These are phyloP conservation scores for Piper longum DNA, from an alignment of 164 flowering plant species.

Conservation along the genomic window DNA sequence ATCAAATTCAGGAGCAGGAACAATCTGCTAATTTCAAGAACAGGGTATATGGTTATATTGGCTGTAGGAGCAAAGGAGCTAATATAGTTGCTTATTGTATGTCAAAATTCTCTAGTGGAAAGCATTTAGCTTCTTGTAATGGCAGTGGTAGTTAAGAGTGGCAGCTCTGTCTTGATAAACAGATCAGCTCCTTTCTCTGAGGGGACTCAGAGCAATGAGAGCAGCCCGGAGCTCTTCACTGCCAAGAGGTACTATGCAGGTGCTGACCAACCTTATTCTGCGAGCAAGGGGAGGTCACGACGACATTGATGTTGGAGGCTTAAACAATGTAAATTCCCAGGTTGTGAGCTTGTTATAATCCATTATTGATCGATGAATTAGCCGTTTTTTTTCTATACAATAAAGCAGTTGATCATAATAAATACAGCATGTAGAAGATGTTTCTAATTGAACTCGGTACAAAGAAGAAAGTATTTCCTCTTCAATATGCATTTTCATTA, in stretches of 20 bases:
- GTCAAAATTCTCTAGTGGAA: slow-evolving; percentile 10
- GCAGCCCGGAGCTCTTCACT: slow-evolving; percentile 36
- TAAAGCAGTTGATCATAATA: too few species aligned
- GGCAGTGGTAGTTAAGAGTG: slow-evolving; percentile 3
- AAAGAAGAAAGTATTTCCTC: too few species aligned
- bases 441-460: too few species aligned
- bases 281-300: slow-evolving; percentile 33
- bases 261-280: slow-evolving; percentile 33
- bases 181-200: slow-evolving; percentile 15
- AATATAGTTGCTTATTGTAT: too few species aligned
- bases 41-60: neutral
- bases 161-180: slow-evolving; percentile 12
- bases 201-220: slow-evolving; percentile 5
- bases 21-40: slow-evolving; percentile 14
- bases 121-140: slow-evolving; percentile 6
- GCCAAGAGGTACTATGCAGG: slow-evolving; percentile 45
- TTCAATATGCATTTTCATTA: too few species aligned
- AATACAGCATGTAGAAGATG: too few species aligned
- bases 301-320: slow-evolving; percentile 14
- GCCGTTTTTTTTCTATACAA: too few species aligned
- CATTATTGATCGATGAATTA: too few species aligned
- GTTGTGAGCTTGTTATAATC: too few species aligned
- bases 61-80: slow-evolving; percentile 6
- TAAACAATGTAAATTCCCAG: neutral
- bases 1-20: slow-evolving; percentile 53